Base-by-base conservation (phyloP, 768 basidiomycete species). In the Paxillus rubicundulus region DNA sequence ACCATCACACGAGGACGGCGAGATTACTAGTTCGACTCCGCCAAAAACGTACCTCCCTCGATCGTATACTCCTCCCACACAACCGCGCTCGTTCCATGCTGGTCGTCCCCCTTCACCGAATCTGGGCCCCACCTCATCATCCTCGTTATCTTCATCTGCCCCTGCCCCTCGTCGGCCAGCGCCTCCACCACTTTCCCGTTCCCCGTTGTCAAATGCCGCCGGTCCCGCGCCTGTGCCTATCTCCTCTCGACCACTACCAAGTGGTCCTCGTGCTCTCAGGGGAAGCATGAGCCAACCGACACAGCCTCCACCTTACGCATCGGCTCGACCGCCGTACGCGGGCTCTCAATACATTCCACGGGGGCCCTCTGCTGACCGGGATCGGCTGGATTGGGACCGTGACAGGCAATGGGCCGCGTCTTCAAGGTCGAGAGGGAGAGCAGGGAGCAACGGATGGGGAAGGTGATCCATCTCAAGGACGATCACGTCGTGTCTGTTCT, bases 291-390 rank as follows among this genome's bases (percentile, higher is more conserved):
- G 47, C 39, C 66, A 62, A 47, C 39, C 63, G 10, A 57, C 60
- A 4, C 58, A 67, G 37, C 34, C 64, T 24, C 53, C 59, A 1
- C 39, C 63, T 2, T 63, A 58, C 38, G 34, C 49, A 24, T 47
- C 61, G 9, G 24, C 38, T 44, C 60, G 58, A 39, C 61, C 65
- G 47, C 53, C 67, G 20, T 62, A 61, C 10, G 36, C 51, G 13
- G 60, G 67, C 27, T 63, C 71, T 42, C 71, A 70, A 37, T 69
- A 73, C 41, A 70, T 74, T 5, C 79, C 81, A 32, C 72, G 81
- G 1, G 80, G 78, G 5, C 81, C 79, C 3, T 77, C 75, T 9
- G 78, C 77, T 2, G 81, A 81, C 58, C 71, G 81, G 3, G 80
- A 82, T 18, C 65, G 78, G 13, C 52, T 57, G 13, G 79, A 78